phyloP scores from a whole-genome alignment of 129 eudicot species.

The Artemisia argyi region DNA sequence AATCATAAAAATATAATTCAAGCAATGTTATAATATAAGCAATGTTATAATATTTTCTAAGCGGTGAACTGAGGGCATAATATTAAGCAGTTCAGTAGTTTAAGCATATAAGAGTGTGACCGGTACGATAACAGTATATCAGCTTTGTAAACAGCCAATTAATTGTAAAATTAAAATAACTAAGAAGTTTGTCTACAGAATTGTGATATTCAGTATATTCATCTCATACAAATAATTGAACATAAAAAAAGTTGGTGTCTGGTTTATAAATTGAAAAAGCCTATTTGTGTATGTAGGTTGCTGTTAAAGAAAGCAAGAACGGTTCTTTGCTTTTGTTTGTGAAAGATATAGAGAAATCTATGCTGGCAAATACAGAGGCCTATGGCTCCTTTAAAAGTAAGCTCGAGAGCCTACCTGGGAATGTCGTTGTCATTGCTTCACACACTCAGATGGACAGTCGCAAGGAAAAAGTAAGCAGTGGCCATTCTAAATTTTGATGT shows the following conservation, averaged over 20 bases:
- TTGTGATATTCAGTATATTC: too few species aligned
- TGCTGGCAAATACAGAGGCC: constrained; percentile 74
- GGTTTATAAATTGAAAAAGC: background rate
- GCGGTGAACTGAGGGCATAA: too few species aligned
- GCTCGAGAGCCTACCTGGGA: constrained; percentile 74
- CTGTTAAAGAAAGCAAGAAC: constrained; percentile 61
- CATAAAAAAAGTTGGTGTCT: background rate
- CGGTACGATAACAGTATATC: too few species aligned
- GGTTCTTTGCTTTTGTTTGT: constrained; percentile 64
- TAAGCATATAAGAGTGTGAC: too few species aligned
- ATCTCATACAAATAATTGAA: background rate
- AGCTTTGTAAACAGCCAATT: too few species aligned
- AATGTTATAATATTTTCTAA: too few species aligned
- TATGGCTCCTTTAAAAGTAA: constrained; percentile 64
- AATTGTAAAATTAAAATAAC: too few species aligned
- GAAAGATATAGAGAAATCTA: constrained; percentile 87
- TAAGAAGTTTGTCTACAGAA: too few species aligned
- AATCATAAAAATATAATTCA: too few species aligned
- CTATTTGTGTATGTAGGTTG: constrained; percentile 55
- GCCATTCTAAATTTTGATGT: background rate
- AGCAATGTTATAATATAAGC: too few species aligned
- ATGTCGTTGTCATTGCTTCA: constrained; percentile 76
- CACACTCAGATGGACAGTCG: constrained; percentile 79
- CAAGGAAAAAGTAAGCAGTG: constrained; percentile 76
- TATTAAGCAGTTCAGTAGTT: too few species aligned